Evolutionary conservation across 148 eudicot species (phyloP).

Genomic region (Rhododendron simsii): DNA sequence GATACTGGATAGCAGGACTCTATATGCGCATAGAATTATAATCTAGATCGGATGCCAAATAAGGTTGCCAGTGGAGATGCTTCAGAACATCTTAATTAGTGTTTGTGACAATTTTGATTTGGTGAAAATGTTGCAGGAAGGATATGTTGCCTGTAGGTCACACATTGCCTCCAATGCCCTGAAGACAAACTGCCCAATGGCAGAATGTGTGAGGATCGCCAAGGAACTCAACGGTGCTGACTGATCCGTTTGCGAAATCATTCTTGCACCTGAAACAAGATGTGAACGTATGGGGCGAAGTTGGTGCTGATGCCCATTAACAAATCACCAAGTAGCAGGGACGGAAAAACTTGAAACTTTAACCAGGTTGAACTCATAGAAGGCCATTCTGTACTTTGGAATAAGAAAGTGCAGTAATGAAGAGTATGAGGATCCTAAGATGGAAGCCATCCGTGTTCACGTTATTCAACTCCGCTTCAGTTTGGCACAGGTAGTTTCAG

Average conservation of each 20-base stretch:
- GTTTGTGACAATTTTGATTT: background rate
- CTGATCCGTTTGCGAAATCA: background rate
- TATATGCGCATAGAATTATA: background rate
- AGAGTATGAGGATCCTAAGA: background rate
- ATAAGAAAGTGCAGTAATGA: background rate
- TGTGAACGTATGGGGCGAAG: background rate
- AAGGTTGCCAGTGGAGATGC: background rate
- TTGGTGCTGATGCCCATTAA: background rate
- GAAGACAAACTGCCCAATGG: slow-evolving; percentile 89
- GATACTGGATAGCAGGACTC: too few relatives aligned
- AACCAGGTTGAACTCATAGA: background rate
- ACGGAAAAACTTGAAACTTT: background rate
- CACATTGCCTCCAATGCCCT: slow-evolving; percentile 72
- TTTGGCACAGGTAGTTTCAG: background rate
- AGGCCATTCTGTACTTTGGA: background rate
- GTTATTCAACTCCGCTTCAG: background rate
- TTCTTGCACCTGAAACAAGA: background rate
- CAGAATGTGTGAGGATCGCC: slow-evolving; percentile 51
- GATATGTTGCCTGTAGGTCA: slow-evolving; percentile 73
- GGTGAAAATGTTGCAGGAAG: slow-evolving; percentile 51
- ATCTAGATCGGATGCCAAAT: background rate
- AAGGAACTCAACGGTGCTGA: slow-evolving; percentile 40
- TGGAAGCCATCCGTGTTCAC: background rate
- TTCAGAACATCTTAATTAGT: background rate
- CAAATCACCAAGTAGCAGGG: background rate